Evolutionary conservation across 106 monocot species (phyloP), one percentile per base, ranked within the genome.

Genomic region (Phalaenopsis aphrodite): DNA sequence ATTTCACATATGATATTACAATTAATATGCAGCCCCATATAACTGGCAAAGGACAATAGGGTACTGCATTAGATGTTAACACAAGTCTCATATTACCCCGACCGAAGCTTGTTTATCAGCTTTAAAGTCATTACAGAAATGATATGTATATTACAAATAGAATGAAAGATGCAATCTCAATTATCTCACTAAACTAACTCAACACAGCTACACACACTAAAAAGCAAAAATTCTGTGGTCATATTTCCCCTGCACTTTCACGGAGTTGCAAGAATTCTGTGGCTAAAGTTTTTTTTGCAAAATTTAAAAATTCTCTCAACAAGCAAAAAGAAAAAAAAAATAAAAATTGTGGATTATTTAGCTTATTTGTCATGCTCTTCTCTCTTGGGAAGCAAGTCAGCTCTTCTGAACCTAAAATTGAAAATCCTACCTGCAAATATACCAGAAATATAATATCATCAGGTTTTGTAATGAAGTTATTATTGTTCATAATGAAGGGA

Each of bases 301-400:
- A 12, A 52, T 52, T 52, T 52, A 52, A 52, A 10, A 12, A 12
- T 12, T 12, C 12, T 12, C 14, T 52, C 15, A 52, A 52, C 52
- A 52, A 52, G 52, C 1, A 52, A 10, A 15, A 52, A 10, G 52
- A 3, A 61, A 21, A n/a, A 61, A n/a, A n/a, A n/a, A n/a, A 9
- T 45, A 56, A 56, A 56, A 56, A 56, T 43, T 6, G 17, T 6
- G 43, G 8, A 4, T 3, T 42, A 3, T 42, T 42, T 21, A 64
- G 72, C 75, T 85, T 85, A 97, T 68, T 85, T 89, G 79, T 93
- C 97, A 46, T 84, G 90, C 3, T 18, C 68, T 82, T 91, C 92
- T 80, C 83, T 86, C 82, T 85, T 97, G 3, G 98, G 98, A 82
- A 98, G 94, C 64, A 94, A 74, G 66, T 98, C 94, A 55, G 52